Evolutionary conservation across 2,329 filamentous ascomycete species (phyloP), one percentile per base, ranked within the genome.

Genomic region (Stachybotrys chartarum): DNA sequence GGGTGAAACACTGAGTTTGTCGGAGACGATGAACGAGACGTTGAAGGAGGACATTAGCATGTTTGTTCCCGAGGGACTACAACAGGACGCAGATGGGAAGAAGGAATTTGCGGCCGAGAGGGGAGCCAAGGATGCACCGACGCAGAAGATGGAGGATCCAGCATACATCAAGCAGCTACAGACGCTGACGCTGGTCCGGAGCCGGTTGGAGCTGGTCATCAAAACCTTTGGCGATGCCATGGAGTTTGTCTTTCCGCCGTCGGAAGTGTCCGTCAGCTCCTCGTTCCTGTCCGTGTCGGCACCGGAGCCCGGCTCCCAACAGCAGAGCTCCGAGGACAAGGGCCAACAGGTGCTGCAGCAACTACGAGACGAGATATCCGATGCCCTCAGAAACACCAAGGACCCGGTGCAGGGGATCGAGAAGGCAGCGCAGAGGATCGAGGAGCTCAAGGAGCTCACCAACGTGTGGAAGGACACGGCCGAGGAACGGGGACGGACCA

Each of bases 401-500:
- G 84, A 87, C 49, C 80, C 83, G 0, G 76, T 86, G 12, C 78
- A 79, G 49, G 90, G 89, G 16, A 77, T 94, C 8, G 86, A 90
- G 60, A 85, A 85, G 56, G 94, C 94, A 0, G 82, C 82, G 12
- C 79, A 80, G 55, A 78, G 90, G 49, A 85, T 97, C 14, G 86
- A 91, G 65, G 84, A 89, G 66, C 78, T 97, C 55, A 86, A 91
- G 65, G 81, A 85, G 59, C 73, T 97, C 59, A 84, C 85, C 5
- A 74, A 74, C n/a, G 85, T 99, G 24, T 99, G 94, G 92, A 93
- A 88, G 68, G 91, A 91, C n/a, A 97, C 94, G 3, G 88, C 90
- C 0, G 94, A 99, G 73, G 94, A 97, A 70, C 95, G 90, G 72
- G 90, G 91, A 6, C 79, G 94, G 54, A 75, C 75, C 10, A 88